phyloP scores from a whole-genome alignment of 371 early-diverging fungal species.

The Mortierella sp. region DNA sequence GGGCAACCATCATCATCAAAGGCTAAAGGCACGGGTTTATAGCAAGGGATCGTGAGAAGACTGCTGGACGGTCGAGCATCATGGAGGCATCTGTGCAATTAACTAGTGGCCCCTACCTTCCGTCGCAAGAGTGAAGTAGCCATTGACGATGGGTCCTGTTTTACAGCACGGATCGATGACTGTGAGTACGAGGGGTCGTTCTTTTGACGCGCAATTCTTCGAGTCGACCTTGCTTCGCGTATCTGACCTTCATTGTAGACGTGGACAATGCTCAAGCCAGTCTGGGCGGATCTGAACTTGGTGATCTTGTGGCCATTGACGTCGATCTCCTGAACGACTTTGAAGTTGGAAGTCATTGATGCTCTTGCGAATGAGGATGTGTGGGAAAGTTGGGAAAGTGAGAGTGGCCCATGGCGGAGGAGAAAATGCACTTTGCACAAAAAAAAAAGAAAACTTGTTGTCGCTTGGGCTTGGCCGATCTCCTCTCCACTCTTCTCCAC shows the following conservation, averaged over 20 bases:
- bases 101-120: conserved; percentile 66
- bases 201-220: background rate
- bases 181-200: background rate
- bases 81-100: too few relatives aligned
- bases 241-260: conserved; percentile 69
- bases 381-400: background rate
- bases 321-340: conserved; percentile 35
- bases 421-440: background rate
- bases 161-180: background rate
- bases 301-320: conserved; percentile 57
- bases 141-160: conserved; percentile 72
- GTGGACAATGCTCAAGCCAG: conserved; percentile 69
- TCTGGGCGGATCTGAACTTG: conserved; percentile 64
- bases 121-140: conserved; percentile 72
- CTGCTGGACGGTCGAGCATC: background rate
- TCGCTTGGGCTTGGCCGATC: background rate
- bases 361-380: background rate
- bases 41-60: background rate
- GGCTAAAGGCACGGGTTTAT: conserved; percentile 45
- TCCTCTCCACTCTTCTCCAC: conserved; percentile 1
- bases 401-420: background rate
- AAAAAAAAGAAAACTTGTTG: background rate
- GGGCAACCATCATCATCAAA: conserved; percentile 78
- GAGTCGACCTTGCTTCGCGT: background rate
- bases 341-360: conserved; percentile 42